Base-by-base conservation (phyloP, 2,329 filamentous ascomycete species). In the Davidsoniella neocaledoniae region DNA sequence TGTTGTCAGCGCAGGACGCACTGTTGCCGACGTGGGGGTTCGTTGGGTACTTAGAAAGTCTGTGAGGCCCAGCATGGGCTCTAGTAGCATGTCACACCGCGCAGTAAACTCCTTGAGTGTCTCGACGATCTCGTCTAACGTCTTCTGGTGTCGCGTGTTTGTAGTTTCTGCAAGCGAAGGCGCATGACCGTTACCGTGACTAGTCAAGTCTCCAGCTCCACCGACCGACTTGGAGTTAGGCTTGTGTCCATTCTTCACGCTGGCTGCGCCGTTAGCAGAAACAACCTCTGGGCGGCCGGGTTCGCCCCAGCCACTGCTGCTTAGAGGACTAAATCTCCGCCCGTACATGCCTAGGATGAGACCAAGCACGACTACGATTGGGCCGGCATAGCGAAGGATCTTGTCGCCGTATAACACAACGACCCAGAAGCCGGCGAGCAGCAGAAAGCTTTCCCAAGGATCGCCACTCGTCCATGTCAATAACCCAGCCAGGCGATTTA, bases 81-180 rank as follows among this genome's bases (percentile, higher is more conserved):
- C 88, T 47, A 96, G 73, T 16, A 98, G 69, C 48, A 94, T 82
- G 63, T 95, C 94, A 65, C 91, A 95, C 45, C 91, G 76, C 4
- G 82, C 83, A 0, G 90, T 96, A 57, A 98, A 86, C 56, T 87
- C 79, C 62, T 87, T 86, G 42, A 98, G 68, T 0, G 86, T 94
- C 58, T 96, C 88, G 51, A 98, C 84, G 54, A 98, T 98, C 66
- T 98, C 91, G 62, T 98, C 91, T 48, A 98, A 66, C 46, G 87
- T 95, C 69, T 95, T 95, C 59, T 94, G 86, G 58, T 91, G 85
- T 53, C 82, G 80, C 40, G 80, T 81, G 54, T 74, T 79, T 5
- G 73, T 76, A 14, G 66, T 61, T 58, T 86, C 84, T 7, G 71
- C 73, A 9, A 33, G 21, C 12, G 36, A 14, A 6, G 46, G 29